These are phyloP conservation scores for Neocucurbitaria cava DNA, from an alignment of 2,329 filamentous ascomycete species.

Conservation along the genomic window DNA sequence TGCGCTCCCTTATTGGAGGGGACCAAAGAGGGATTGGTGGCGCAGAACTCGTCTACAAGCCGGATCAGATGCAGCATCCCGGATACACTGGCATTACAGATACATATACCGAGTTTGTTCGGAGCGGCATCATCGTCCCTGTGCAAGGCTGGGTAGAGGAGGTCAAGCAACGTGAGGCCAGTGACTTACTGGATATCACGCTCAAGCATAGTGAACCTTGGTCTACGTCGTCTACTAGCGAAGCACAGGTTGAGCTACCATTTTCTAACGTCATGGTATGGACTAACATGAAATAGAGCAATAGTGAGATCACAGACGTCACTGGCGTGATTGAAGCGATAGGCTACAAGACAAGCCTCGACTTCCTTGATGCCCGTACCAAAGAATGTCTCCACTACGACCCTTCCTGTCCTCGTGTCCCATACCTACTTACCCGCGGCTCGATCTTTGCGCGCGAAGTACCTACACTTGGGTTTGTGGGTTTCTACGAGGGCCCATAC, in stretches of 20 bases:
- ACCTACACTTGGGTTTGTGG: constrained; percentile 76
- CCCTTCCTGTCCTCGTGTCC: constrained; percentile 59
- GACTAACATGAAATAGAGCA: constrained; percentile 14
- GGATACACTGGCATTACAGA: constrained; percentile 74
- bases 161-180: constrained; percentile 19
- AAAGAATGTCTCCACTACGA: constrained; percentile 66
- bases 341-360: constrained; percentile 72
- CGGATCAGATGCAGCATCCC: constrained; percentile 57
- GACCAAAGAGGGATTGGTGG: constrained; percentile 53
- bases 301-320: constrained; percentile 14
- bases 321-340: constrained; percentile 75
- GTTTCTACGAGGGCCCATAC: constrained; percentile 83
- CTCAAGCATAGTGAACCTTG: constrained; percentile 23
- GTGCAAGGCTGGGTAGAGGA: constrained; percentile 45
- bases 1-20: constrained; percentile 52
- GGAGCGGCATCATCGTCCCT: constrained; percentile 61
- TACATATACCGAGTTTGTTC: constrained; percentile 75
- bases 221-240: constrained; percentile 3
- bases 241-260: constrained; percentile 8
- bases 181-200: constrained; percentile 4
- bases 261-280: neutral
- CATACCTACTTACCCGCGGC: constrained; percentile 70
- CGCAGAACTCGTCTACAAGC: constrained; percentile 48
- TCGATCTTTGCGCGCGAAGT: constrained; percentile 67
- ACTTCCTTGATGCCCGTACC: constrained; percentile 67